Conservation (phyloP, 768 basidiomycete genomes). For the Lentinula boryana region DNA sequence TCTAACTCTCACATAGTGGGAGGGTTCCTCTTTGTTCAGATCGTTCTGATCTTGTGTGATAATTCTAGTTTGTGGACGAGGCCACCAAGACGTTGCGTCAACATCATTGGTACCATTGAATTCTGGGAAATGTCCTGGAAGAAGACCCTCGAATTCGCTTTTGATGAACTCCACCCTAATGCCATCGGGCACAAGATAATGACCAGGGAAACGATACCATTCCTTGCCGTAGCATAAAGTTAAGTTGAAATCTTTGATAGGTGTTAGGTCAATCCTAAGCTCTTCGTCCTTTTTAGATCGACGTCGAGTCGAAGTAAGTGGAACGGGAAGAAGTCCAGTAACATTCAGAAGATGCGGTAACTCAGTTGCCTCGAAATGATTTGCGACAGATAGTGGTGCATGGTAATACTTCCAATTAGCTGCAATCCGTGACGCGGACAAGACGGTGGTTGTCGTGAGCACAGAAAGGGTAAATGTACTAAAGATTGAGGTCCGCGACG, state of each 20-base stretch:
- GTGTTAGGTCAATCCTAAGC: slow-evolving; percentile 59
- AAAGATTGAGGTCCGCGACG: slow-evolving; percentile 72
- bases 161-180: slow-evolving; percentile 85
- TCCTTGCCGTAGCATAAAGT: slow-evolving; percentile 88
- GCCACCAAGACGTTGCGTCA: slow-evolving; percentile 36
- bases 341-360: slow-evolving; percentile 77
- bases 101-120: slow-evolving; percentile 21
- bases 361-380: slow-evolving; percentile 69
- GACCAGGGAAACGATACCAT: slow-evolving; percentile 93
- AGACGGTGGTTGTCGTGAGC: slow-evolving; percentile 52
- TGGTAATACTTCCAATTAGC: slow-evolving; percentile 90
- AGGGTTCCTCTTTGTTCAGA: slow-evolving; percentile 71
- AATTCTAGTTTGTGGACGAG: slow-evolving; percentile 54
- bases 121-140: slow-evolving; percentile 77
- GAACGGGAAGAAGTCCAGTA: slow-evolving; percentile 54
- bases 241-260: slow-evolving; percentile 64
- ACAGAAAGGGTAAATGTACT: slow-evolving; percentile 67
- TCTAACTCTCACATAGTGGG: slow-evolving; percentile 59
- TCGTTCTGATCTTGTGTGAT: slow-evolving; percentile 77
- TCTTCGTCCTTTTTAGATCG: slow-evolving; percentile 35
- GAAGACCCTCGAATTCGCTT: slow-evolving; percentile 84
- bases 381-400: slow-evolving; percentile 70
- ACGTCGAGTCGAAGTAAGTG: slow-evolving; percentile 25
- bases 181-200: slow-evolving; percentile 81
- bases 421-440: slow-evolving; percentile 76